Conservation (phyloP, 768 basidiomycete species). For the Leccinum broughii region DNA sequence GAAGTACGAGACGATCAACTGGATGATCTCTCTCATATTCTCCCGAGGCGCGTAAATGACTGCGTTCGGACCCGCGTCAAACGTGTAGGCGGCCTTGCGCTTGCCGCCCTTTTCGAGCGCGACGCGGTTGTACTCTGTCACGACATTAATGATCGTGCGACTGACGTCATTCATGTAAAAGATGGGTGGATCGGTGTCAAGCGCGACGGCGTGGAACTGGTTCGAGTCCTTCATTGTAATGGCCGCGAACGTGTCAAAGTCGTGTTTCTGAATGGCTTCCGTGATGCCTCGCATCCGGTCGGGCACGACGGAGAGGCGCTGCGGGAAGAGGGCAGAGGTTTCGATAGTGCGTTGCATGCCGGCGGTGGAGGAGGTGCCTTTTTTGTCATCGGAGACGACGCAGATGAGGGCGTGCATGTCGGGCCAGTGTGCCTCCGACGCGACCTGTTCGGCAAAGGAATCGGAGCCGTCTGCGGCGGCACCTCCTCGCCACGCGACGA, state of each 20-base stretch:
- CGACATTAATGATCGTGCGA: conserved; percentile 85
- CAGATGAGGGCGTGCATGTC: conserved; percentile 97
- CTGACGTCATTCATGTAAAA: conserved; percentile 99
- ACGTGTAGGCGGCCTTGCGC: conserved; percentile 95
- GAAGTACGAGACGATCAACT: conserved; percentile 81
- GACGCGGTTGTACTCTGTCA: conserved; percentile 91
- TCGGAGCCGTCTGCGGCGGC: conserved; percentile 68
- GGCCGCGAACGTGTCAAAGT: conserved; percentile 87
- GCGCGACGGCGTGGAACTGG: conserved; percentile 96
- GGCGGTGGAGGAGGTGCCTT: conserved; percentile 90
- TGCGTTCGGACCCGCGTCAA: conserved; percentile 97
- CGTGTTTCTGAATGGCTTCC: conserved; percentile 71
- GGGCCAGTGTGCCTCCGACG: conserved; percentile 86
- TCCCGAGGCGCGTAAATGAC: conserved; percentile 88
- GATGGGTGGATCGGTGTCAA: conserved; percentile 97
- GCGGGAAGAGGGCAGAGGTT: conserved; percentile 83
- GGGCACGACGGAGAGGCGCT: conserved; percentile 92
- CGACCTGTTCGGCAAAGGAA: conserved; percentile 86
- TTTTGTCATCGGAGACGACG: conserved; percentile 94
- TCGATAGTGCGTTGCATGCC: conserved; percentile 99
- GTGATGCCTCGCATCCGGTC: conserved; percentile 80
- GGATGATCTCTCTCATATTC: conserved; percentile 76
- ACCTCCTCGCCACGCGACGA: conserved; percentile 85
- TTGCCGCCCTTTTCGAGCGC: conserved; percentile 55
- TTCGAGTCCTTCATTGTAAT: conserved; percentile 98